Conservation (phyloP, 257 asterid genomes). For the Orobanche coerulescens region DNA sequence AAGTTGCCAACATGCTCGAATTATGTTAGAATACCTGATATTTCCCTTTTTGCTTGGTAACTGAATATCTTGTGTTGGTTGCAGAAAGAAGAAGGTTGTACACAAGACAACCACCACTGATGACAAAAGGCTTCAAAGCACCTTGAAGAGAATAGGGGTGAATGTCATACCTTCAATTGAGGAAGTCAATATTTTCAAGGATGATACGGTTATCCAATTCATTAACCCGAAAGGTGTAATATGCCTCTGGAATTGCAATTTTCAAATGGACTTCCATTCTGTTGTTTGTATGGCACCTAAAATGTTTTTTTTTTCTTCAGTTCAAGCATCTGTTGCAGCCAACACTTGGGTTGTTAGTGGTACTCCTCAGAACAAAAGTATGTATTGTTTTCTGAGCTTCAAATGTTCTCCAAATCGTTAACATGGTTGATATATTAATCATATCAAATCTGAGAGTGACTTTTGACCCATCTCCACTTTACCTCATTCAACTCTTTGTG, state of each 20-base stretch:
- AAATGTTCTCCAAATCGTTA: background rate
- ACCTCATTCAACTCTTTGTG: background rate
- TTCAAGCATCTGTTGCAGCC: conserved; percentile 70
- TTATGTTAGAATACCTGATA: background rate
- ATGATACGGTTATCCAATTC: conserved; percentile 66
- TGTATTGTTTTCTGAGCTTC: conserved; percentile 12
- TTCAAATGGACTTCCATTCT: background rate
- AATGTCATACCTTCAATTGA: conserved; percentile 65
- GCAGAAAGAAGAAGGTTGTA: conserved; percentile 72
- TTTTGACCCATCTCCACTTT: background rate
- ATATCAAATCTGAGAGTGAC: background rate
- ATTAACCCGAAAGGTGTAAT: conserved; percentile 49
- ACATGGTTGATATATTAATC: background rate
- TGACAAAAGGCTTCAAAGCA: conserved; percentile 70
- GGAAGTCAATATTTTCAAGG: conserved; percentile 70
- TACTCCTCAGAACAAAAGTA: conserved; percentile 72
- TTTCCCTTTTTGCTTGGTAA: background rate
- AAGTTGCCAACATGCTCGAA: no score
- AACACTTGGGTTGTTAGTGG: conserved; percentile 79
- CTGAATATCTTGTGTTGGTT: background rate
- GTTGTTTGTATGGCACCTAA: background rate
- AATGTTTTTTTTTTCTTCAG: conserved; percentile 26
- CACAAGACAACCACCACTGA: conserved; percentile 71
- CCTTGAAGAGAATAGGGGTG: conserved; percentile 68
- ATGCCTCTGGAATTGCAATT: background rate